Base-by-base conservation (phyloP, 2,329 filamentous ascomycete genomes). In the Cercospora sp. region DNA sequence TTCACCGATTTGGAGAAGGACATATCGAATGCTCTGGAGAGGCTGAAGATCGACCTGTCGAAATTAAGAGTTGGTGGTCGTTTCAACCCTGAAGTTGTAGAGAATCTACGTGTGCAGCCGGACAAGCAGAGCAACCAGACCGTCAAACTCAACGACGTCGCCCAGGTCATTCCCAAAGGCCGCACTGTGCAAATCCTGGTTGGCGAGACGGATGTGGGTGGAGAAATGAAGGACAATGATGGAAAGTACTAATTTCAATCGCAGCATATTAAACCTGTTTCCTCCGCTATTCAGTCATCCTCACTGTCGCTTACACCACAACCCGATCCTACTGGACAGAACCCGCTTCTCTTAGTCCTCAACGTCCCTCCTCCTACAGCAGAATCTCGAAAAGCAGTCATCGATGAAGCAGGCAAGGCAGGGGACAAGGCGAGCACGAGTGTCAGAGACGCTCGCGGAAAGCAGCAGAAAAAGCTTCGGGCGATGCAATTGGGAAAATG, bases 81-180 rank as follows among this genome's bases (percentile, higher is more conserved):
- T 28, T 84, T 90, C 75, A 90, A 89, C 69, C 86, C 87, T 0
- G 85, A 88, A 59, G 77, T 85, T 1, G 80, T 91, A 31, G 89
- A 91, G 77, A 80, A 79, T 20, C 73, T 91, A 63, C 83, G 84
- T 42, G 89, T 91, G n/a, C 80, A 84, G 60, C 73, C 89, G 59
- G 82, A 80, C 67, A 87, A 89, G 74, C 65, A 75, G 48, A 72
- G 66, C 23, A 87, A 85, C 67, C 81, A 85, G 67, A 85, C 79
- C 1, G 82, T 86, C 60, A 83, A 80, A 69, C 73, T 92, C 61
- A 83, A 85, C 9, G 89, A 91, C 75, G 75, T 92, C 66, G 89
- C 89, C 2, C 89, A 90, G 75, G 87, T 91, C 16, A 82, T 91
- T 45, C 87, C 88, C 0, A 88, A 89, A 73, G 88, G 89, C 10